Conservation (phyloP, 805 yeast genomes). For the Maudiozyma saulgeensis region DNA sequence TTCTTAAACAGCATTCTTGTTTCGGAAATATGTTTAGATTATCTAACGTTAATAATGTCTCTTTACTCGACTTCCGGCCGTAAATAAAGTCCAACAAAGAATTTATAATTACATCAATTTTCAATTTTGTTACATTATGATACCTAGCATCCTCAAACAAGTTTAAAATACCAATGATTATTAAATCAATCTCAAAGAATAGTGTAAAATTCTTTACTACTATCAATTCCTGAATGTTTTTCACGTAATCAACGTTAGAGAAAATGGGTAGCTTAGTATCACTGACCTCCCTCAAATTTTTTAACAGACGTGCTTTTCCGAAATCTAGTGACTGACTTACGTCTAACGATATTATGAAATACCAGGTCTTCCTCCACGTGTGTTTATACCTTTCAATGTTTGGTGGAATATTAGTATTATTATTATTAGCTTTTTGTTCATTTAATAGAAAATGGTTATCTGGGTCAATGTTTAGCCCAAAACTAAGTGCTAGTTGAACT, state of each 20-base stretch:
- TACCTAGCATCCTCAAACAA: neutral
- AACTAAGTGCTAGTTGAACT: conserved; percentile 53
- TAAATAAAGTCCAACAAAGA: neutral
- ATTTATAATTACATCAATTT: neutral
- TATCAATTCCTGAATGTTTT: conserved; percentile 1
- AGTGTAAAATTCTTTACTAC: conserved; percentile 1
- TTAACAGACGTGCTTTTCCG: conserved; percentile 1
- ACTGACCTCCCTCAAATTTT: conserved; percentile 1
- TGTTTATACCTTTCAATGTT: conserved; percentile 2
- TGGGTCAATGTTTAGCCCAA: conserved; percentile 65
- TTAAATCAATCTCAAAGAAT: conserved; percentile 1
- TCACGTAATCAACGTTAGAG: conserved; percentile 1
- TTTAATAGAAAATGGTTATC: conserved; percentile 17
- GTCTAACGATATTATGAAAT: neutral
- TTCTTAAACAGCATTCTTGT: neutral
- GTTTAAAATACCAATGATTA: neutral
- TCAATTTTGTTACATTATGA: neutral
- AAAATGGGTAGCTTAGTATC: conserved; percentile 1
- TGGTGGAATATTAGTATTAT: neutral
- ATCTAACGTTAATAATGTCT: neutral
- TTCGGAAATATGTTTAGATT: neutral
- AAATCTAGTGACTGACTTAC: neutral
- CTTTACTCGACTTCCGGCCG: neutral
- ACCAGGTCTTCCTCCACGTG: conserved; percentile 3
- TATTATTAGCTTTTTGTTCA: neutral